A percentile compares a stretch with the other conserved stretches of the same genome.
phyloP scores from a whole-genome alignment of 2,329 filamentous ascomycete species.

The Xylariaceae sp. region DNA sequence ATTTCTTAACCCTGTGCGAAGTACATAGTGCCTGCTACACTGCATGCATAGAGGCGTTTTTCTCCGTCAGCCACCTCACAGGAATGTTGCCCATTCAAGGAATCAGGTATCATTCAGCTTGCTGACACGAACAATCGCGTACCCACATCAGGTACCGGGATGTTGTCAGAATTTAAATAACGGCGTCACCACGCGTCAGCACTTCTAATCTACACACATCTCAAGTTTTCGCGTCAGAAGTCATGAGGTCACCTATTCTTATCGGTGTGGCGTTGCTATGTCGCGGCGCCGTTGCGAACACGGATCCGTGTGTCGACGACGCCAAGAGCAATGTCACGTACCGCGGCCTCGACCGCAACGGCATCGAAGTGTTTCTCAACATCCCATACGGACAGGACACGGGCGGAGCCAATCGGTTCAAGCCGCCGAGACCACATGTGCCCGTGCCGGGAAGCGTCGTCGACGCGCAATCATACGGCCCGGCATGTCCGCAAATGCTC shows the following conservation, averaged over 20 bases:
- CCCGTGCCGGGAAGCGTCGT: constrained; percentile 39
- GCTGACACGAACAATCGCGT: too few species aligned
- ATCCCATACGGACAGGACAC: constrained; percentile 52
- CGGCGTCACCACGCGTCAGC: too few species aligned
- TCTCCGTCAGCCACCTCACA: too few species aligned
- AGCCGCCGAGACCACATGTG: constrained; percentile 43
- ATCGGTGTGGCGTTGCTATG: constrained; percentile 12
- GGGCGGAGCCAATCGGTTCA: constrained; percentile 48
- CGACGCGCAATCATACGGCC: constrained; percentile 44
- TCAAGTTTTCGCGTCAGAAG: background rate
- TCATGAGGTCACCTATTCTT: constrained; percentile 20
- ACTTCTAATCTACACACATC: too few species aligned
- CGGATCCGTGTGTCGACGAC: constrained; percentile 13
- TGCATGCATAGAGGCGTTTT: too few species aligned
- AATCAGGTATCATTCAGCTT: too few species aligned
- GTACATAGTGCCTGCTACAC: too few species aligned
- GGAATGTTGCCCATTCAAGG: too few species aligned
- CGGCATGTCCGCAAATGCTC: constrained; percentile 48
- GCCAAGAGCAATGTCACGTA: constrained; percentile 41
- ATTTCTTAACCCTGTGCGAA: too few species aligned
- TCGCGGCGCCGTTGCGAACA: constrained; percentile 4
- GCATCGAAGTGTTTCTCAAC: constrained; percentile 50
- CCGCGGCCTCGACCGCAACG: constrained; percentile 46
- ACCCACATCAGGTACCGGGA: too few species aligned
- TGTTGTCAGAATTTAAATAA: too few species aligned